These are phyloP conservation scores for Vanderwaltozyma verrucispora DNA, from an alignment of 805 yeast genomes.

Conservation along the genomic window DNA sequence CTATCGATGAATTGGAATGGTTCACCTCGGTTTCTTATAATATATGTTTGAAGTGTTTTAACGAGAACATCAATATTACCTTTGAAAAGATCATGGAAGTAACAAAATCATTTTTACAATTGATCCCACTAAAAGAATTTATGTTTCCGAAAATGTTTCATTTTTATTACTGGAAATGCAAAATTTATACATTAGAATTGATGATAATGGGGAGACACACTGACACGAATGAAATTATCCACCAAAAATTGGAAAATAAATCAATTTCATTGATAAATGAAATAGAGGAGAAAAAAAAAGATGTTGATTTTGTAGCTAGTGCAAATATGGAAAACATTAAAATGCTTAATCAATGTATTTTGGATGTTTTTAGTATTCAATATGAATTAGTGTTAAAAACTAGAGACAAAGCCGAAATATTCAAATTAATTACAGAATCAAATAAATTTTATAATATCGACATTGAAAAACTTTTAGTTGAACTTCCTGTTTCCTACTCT, in stretches of 20 bases:
- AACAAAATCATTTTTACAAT: conserved; percentile 11
- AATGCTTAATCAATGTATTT: conserved; percentile 13
- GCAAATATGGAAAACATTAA: conserved; percentile 4
- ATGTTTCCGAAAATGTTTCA: conserved; percentile 14
- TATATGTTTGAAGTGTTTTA: conserved; percentile 19
- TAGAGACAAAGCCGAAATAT: conserved; percentile 14
- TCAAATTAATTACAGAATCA: conserved; percentile 14
- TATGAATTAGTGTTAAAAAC: conserved; percentile 19
- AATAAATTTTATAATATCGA: conserved; percentile 6
- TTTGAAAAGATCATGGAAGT: conserved; percentile 14
- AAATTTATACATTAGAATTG: conserved; percentile 5
- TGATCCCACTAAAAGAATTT: conserved; percentile 14
- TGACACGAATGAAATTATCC: not conserved
- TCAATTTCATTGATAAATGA: conserved; percentile 2
- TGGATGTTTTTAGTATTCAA: conserved; percentile 15
- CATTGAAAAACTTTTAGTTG: conserved; percentile 10
- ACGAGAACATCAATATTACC: conserved; percentile 5
- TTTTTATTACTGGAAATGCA: conserved; percentile 21
- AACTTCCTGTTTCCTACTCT: not conserved
- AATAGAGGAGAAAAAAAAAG: conserved; percentile 1
- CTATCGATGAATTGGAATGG: conserved; percentile 33
- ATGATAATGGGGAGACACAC: not conserved
- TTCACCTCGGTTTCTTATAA: conserved; percentile 31
- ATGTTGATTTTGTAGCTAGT: conserved; percentile 4
- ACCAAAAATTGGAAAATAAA: conserved; percentile 7